These are phyloP conservation scores for Trichoderma orchidacearum DNA, from an alignment of 495 filamentous ascomycete genomes.

Conservation along the genomic window DNA sequence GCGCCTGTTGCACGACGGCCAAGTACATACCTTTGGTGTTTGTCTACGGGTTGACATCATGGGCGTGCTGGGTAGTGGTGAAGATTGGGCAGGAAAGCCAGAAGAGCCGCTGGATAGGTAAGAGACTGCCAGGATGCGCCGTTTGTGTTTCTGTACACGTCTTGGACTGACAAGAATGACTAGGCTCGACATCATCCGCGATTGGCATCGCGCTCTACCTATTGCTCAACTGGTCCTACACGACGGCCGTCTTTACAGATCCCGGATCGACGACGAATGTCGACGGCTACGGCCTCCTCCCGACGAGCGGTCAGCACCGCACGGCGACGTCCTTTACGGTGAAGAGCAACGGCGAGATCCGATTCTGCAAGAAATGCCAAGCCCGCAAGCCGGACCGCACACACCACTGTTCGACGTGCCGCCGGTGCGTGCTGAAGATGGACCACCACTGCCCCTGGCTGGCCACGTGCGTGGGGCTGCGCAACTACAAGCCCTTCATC, in stretches of 20 bases:
- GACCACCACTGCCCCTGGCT: conserved; percentile 99
- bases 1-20: conserved; percentile 62
- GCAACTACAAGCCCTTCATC: conserved; percentile 91
- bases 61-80: conserved; percentile 80
- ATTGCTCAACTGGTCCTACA: conserved; percentile 78
- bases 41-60: conserved; percentile 77
- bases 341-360: conserved; percentile 69
- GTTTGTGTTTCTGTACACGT: conserved; percentile 4
- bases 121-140: conserved; percentile 3
- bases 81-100: conserved; percentile 50
- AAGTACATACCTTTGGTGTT: conserved; percentile 84
- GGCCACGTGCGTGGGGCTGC: conserved; percentile 84
- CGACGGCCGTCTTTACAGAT: conserved; percentile 78
- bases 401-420: conserved; percentile 91
- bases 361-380: conserved; percentile 97
- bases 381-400: conserved; percentile 86
- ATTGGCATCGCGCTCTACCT: conserved; percentile 60
- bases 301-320: conserved; percentile 26
- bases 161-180: neutral
- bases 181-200: conserved; percentile 32
- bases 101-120: conserved; percentile 58
- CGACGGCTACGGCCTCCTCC: conserved; percentile 37
- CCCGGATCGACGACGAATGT: conserved; percentile 53
- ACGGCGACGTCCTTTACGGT: conserved; percentile 70
- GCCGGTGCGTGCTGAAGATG: conserved; percentile 93